Percentiles rank a stretch among this genome's conserved stretches.
These are phyloP conservation scores for Cantharellus anzutake DNA, from an alignment of 768 basidiomycete species.

Conservation along the genomic window DNA sequence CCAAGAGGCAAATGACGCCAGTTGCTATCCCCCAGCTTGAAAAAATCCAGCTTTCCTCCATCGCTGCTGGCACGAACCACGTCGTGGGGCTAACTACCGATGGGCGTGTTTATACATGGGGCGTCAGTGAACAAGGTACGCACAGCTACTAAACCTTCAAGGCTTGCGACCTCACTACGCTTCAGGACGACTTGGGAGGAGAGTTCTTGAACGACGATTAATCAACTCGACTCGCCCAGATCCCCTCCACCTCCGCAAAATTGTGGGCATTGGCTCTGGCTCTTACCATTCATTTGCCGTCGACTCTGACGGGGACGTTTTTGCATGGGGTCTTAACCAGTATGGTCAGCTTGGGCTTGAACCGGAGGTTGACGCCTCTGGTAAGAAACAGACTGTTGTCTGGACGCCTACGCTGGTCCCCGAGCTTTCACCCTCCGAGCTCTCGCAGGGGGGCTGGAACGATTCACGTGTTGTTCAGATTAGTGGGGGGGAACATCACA, in stretches of 20 bases:
- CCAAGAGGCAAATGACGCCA: slow-evolving; percentile 49
- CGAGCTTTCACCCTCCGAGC: slow-evolving; percentile 38
- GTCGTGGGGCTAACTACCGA: slow-evolving; percentile 74
- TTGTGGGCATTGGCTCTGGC: slow-evolving; percentile 60
- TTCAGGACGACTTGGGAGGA: slow-evolving; percentile 57
- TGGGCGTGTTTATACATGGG: slow-evolving; percentile 78
- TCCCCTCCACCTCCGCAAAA: slow-evolving; percentile 59
- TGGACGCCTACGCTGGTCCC: slow-evolving; percentile 39
- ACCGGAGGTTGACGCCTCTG: slow-evolving; percentile 11
- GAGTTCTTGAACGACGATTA: slow-evolving; percentile 72
- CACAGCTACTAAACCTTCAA: too few relatives aligned
- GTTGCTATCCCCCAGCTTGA: slow-evolving; percentile 17
- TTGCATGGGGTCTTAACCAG: slow-evolving; percentile 91
- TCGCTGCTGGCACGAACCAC: slow-evolving; percentile 77
- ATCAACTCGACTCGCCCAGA: slow-evolving; percentile 81
- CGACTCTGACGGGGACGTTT: slow-evolving; percentile 63
- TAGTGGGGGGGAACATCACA: slow-evolving; percentile 71
- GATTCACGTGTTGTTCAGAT: slow-evolving; percentile 47
- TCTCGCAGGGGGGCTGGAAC: slow-evolving; percentile 21
- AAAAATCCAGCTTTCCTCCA: slow-evolving; percentile 35
- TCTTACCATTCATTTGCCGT: slow-evolving; percentile 82
- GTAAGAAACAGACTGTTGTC: slow-evolving; percentile 21
- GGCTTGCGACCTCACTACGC: too few relatives aligned
- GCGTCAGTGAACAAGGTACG: slow-evolving; percentile 63
- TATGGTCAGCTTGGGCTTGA: slow-evolving; percentile 41